These are phyloP conservation scores for Sugiyamaella valdiviana DNA, from an alignment of 805 yeast species.

Conservation along the genomic window DNA sequence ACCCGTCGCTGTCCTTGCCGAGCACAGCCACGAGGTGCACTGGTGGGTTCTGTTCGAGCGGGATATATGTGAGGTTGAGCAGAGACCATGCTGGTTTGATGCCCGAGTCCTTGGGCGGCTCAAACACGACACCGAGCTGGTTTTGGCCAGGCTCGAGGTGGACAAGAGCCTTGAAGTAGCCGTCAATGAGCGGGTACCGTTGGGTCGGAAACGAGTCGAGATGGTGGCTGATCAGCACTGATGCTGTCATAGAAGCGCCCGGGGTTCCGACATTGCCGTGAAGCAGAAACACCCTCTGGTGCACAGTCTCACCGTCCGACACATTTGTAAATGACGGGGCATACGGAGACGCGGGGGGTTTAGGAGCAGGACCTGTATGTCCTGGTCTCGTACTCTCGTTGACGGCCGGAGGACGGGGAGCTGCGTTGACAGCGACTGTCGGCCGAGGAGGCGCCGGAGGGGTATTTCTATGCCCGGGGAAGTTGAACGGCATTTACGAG, in stretches of 20 bases:
- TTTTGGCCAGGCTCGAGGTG: conserved; percentile 70
- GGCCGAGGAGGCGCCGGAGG: not conserved
- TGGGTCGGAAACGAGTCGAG: conserved; percentile 55
- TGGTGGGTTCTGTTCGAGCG: conserved; percentile 60
- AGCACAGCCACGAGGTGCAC: conserved; percentile 73
- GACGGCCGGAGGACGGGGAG: conserved; percentile 6
- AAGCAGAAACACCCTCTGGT: conserved; percentile 30
- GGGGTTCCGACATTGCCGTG: conserved; percentile 33
- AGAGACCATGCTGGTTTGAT: conserved; percentile 16
- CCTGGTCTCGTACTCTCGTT: conserved; percentile 1
- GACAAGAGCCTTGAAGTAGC: conserved; percentile 68
- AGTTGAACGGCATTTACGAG: not conserved
- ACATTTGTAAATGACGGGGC: conserved; percentile 27
- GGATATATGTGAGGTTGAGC: conserved; percentile 44
- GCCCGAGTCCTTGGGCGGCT: conserved; percentile 16
- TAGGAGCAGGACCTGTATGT: not conserved
- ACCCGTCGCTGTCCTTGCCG: conserved; percentile 67
- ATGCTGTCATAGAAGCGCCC: conserved; percentile 30
- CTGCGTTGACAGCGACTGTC: not conserved
- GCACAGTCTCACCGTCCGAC: conserved; percentile 21
- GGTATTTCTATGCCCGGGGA: not conserved
- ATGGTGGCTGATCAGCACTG: conserved; percentile 40
- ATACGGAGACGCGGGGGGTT: not conserved
- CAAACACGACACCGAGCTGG: conserved; percentile 41
- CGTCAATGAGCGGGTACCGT: conserved; percentile 59